Evolutionary conservation across 2,329 filamentous ascomycete species (phyloP), one percentile per base, ranked within the genome.

Genomic region (Lachnellula subtilissima): DNA sequence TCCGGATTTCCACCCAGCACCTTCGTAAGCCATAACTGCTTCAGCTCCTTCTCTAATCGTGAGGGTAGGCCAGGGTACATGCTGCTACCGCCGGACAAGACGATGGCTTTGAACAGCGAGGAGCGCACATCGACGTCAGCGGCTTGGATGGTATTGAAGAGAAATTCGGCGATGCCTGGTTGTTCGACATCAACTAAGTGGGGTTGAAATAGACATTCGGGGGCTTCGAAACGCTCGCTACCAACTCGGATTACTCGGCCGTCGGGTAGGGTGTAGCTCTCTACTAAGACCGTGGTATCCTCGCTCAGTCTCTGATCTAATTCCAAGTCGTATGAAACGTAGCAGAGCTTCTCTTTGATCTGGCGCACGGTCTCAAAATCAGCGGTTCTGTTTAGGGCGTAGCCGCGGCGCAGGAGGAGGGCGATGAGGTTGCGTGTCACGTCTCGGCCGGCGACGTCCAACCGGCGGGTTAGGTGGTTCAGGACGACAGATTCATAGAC

Each of bases 321-420:
- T 74, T 96, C 91, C 55, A 99, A 83, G 73, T 99, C 94, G 78
- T 97, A 99, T 12, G 92, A 97, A 55, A 99, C 93, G 73, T 99
- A 99, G 81, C 94, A 97, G 51, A 99, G 88, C 81, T 99, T 99
- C 81, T 99, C 94, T 78, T 99, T 99, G 79, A 99, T 97, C 74
- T 97, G 93, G 60, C 94, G 89, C 55, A 99, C 94, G 4, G 94
- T 99, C 76, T 99, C 94, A 74, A 99, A 99, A 73, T 99, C 94
- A 71, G 94, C 94, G 12, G 94, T 99, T 72, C 94, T 86, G 83
- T 99, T 99, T 61, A 99, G 85, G 37, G 94, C 91, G 74, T 99
- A 99, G 46, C 94, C 94, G 65, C 94, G 86, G 69, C 94, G 90
- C 56, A 96, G 83, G 19, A 99, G 86, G 50, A 99, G 86, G 50